Evolutionary conservation across 2,329 filamentous ascomycete genomes (phyloP), one percentile per base, ranked within the genome.

Genomic region (Botrytis cinerea): DNA sequence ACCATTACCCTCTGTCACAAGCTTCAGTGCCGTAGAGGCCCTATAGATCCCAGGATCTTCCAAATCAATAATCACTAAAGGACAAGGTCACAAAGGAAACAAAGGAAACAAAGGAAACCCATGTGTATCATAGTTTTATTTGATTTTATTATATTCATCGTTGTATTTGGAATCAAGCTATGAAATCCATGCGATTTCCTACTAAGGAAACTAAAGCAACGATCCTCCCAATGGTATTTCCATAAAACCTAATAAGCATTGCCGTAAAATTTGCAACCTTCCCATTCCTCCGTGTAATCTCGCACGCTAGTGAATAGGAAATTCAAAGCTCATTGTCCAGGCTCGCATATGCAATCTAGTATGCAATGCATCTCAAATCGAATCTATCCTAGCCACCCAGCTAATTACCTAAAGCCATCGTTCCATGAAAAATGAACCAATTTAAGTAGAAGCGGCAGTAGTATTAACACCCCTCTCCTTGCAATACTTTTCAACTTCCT

Each of bases 401-500:
- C 35, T 18, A 59, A 22, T 4, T 25, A 45, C 38, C 48, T 43
- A 16, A 25, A n/a, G 5, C 14, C 6, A 6, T 18, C 38, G 2
- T 57, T 6, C 66, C 22, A 6, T 4, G 9, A 43, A 57, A 18
- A 8, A 43, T 28, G 10, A 16, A 20, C 22, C 4, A 40, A 64
- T 16, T 22, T 40, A 64, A 32, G 40, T 32, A 61, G 22, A 64
- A 32, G 40, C 25, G 25, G 22, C 32, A 20, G 35, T 25, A 61
- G 61, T 51, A 22, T 69, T 40, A 14, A 73, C 72, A 9, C 68
- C 68, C 75, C 91, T 84, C 83, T 93, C 91, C 62, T 85, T 84
- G 78, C 92, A 93, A 81, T 93, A 95, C 84, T 91, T 92, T 74
- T 87, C 87, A 10, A 94, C 92, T 84, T 95, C 92, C 84, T 92